Conservation (phyloP, 345 rosid genomes). For the Heritiera fomes region DNA sequence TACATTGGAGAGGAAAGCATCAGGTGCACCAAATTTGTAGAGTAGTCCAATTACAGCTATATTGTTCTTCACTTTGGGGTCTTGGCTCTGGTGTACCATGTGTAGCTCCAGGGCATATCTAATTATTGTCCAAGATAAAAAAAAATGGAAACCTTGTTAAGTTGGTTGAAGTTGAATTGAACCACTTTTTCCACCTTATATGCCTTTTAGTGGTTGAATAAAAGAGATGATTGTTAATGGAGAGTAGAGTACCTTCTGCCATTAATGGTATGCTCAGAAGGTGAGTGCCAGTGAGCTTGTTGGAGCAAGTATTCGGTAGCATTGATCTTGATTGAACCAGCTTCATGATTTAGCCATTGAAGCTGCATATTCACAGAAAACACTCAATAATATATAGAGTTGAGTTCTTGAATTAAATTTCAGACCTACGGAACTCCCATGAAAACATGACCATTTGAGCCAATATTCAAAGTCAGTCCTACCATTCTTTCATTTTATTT, state of each 20-base stretch:
- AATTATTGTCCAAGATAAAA: not conserved
- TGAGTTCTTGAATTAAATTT: not conserved
- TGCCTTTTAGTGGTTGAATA: not conserved
- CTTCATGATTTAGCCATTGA: slow-evolving; percentile 44
- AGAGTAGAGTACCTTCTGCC: slow-evolving; percentile 46
- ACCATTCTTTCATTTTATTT: not conserved
- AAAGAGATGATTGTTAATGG: not conserved
- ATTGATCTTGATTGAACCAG: slow-evolving; percentile 49
- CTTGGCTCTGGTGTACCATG: slow-evolving; percentile 62
- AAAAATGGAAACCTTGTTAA: not conserved
- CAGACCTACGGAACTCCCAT: too few species aligned
- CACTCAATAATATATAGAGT: not conserved
- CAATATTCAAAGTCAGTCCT: too few species aligned
- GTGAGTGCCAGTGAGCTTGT: slow-evolving; percentile 82
- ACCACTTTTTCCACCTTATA: not conserved
- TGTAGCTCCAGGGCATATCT: slow-evolving; percentile 74
- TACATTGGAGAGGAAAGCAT: slow-evolving; percentile 62
- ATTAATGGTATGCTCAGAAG: slow-evolving; percentile 75
- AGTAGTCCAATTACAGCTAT: slow-evolving; percentile 52
- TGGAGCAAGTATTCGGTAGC: slow-evolving; percentile 51
- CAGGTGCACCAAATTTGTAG: slow-evolving; percentile 51
- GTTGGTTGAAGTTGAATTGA: not conserved
- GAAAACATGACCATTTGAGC: too few species aligned
- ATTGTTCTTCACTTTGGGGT: slow-evolving; percentile 39
- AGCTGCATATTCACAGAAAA: slow-evolving; percentile 38